phyloP scores from a whole-genome alignment of 164 flowering plant species.

The Echeveria elegans region DNA sequence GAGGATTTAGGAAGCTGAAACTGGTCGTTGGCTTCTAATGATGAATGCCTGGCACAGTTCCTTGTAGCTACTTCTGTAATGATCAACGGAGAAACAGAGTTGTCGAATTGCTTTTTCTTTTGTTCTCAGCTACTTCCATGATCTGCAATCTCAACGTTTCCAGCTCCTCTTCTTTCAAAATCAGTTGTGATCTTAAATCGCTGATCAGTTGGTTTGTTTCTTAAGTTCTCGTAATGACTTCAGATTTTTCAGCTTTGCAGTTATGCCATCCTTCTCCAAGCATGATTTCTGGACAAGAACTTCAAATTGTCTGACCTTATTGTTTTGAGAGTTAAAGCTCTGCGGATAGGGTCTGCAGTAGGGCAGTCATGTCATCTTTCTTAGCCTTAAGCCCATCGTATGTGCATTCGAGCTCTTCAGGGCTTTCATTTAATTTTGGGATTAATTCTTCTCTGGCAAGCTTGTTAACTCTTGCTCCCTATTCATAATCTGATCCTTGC shows the following conservation, averaged over 20 bases:
- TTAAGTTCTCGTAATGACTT: slow-evolving; percentile 13
- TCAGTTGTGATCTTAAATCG: slow-evolving; percentile 16
- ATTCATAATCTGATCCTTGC: slow-evolving; percentile 13
- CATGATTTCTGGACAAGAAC: not conserved
- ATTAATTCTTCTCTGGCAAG: slow-evolving; percentile 13
- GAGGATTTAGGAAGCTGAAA: slow-evolving; percentile 20
- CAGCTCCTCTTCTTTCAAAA: slow-evolving; percentile 23
- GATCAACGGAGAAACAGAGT: slow-evolving; percentile 47
- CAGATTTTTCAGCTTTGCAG: slow-evolving; percentile 1
- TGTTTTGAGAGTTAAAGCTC: slow-evolving; percentile 16
- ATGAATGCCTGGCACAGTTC: slow-evolving; percentile 29
- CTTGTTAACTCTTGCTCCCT: slow-evolving; percentile 19
- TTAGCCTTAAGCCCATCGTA: slow-evolving; percentile 24
- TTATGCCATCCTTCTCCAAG: not conserved
- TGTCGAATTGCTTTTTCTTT: slow-evolving; percentile 50
- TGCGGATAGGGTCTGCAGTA: slow-evolving; percentile 16
- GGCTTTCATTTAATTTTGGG: slow-evolving; percentile 17
- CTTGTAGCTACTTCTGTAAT: slow-evolving; percentile 35
- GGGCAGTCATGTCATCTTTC: slow-evolving; percentile 19
- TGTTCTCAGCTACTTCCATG: slow-evolving; percentile 35
- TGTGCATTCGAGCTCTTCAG: slow-evolving; percentile 18
- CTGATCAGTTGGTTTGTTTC: slow-evolving; percentile 9
- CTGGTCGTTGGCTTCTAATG: slow-evolving; percentile 19
- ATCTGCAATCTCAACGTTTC: slow-evolving; percentile 23
- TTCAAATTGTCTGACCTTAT: slow-evolving; percentile 15